A percentile compares a stretch with the other conserved stretches of the same genome.
Evolutionary conservation across 2,329 filamentous ascomycete genomes (phyloP).

Genomic region (Raffaelea deltoideospora): DNA sequence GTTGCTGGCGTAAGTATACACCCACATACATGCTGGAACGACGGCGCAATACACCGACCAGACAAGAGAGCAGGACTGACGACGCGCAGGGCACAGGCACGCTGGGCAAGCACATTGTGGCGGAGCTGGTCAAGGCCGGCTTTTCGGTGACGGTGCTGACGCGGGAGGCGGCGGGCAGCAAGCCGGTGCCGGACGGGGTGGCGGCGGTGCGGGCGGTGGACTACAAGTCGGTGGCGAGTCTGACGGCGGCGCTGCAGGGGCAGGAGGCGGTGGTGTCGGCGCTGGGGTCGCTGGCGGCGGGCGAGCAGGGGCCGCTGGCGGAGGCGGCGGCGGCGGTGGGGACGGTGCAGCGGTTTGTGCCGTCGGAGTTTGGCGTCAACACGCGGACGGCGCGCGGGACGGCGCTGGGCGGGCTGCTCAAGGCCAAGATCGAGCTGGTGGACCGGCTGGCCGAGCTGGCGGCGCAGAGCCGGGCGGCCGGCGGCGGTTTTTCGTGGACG

Average conservation of each 20-base stretch:
- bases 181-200: constrained; percentile 19
- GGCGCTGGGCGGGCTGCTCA: constrained; percentile 7
- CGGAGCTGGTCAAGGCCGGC: constrained; percentile 16
- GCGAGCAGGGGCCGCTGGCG: constrained; percentile 12
- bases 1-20: constrained; percentile 19
- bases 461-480: constrained; percentile 3
- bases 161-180: constrained; percentile 28
- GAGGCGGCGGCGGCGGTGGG: constrained; percentile 11
- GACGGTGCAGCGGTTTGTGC: constrained; percentile 13
- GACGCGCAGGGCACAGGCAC: constrained; percentile 17
- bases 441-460: constrained; percentile 7
- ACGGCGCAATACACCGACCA: not conserved
- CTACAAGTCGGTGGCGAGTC: constrained; percentile 22
- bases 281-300: constrained; percentile 26
- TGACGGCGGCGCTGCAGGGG: constrained; percentile 26
- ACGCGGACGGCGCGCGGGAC: constrained; percentile 7
- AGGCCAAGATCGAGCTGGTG: constrained; percentile 29
- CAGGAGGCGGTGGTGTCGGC: constrained; percentile 37
- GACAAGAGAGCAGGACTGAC: too few relatives aligned
- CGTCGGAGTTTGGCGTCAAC: constrained; percentile 15
- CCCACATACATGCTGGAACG: too few relatives aligned
- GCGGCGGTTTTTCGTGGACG: constrained; percentile 13
- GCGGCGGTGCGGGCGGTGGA: constrained; percentile 26
- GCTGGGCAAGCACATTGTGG: constrained; percentile 16
- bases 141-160: constrained; percentile 38